Base-by-base conservation (phyloP, 345 rosid genomes). In the Triadica sebifera region DNA sequence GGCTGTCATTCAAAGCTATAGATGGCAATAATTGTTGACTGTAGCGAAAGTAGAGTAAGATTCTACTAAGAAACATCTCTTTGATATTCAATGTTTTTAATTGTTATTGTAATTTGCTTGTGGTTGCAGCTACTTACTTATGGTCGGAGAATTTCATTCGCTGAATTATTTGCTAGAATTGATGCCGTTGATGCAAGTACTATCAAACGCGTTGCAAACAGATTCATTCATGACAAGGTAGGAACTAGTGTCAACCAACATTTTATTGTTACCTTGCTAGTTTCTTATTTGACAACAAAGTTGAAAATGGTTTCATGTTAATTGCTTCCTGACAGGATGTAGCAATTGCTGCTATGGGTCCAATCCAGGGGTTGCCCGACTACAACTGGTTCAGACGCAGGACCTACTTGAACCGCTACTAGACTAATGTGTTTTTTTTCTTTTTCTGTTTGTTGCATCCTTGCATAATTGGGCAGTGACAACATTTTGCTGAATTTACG, bases 371-470 rank as follows among this genome's bases (percentile, higher is more conserved):
- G 17, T 79, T 96, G 80, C 97, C 91, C 0, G 97, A 96, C 79
- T 96, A 96, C 89, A 93, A 90, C 86, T 91, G 95, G 91, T 96
- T 96, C 93, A 87, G 98, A 85, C 98, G 99, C 85, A 87, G 98
- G 75, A 93, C 99, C 72, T 96, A 91, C 93, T 85, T 90, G 93
- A 88, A 88, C 91, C 87, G 99, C 38, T 91, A 96, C 87, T 96
- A 86, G 77, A 77, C 20, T 75, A 4, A 34, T 41, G 47, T 17
- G 25, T 58, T 55, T 45, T 51, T 52, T 12, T 39, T 71, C 66
- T 58, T 58, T 10, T 43, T 43, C 47, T 22, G 17, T 66, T 29
- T 64, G 5, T 62, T 16, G 73, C 71, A 45, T 68, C 63, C 20
- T 20, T 10, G 5, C 55, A 71, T 25, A 22, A 37, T 25, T 25